A percentile compares a stretch with the other conserved stretches of the same genome.
phyloP scores from a whole-genome alignment of 345 rosid genomes.

The Salix suchowensis region DNA sequence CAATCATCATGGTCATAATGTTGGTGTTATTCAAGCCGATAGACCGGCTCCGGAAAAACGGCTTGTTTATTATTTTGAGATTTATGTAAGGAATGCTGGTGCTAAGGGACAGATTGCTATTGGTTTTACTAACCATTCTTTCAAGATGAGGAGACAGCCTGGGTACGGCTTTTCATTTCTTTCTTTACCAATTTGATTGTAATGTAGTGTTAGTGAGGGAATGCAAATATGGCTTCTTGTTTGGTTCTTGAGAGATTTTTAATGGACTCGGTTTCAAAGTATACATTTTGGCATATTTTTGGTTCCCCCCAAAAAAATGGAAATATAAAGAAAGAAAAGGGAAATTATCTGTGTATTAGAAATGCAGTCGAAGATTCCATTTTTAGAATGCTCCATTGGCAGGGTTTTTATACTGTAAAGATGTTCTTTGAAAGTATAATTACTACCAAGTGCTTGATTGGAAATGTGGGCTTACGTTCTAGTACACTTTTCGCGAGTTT shows the following conservation, averaged over 20 bases:
- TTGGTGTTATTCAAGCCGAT: constrained; percentile 82
- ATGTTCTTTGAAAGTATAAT: background rate
- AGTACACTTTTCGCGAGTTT: background rate
- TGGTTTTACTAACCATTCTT: constrained; percentile 72
- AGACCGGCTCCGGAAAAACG: constrained; percentile 74
- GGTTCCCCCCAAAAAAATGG: background rate
- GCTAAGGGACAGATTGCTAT: constrained; percentile 70
- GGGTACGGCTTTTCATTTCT: constrained; percentile 36
- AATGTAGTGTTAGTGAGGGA: background rate
- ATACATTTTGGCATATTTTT: background rate
- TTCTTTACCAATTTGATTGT: background rate
- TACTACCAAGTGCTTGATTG: background rate
- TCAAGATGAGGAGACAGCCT: constrained; percentile 89
- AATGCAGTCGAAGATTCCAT: too few species aligned
- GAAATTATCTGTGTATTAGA: too few species aligned
- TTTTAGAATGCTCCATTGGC: too few species aligned
- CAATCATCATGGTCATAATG: constrained; percentile 72
- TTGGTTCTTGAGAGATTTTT: background rate
- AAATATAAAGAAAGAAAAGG: background rate
- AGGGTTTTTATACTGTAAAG: background rate
- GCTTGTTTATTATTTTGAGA: constrained; percentile 86
- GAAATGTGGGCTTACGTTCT: background rate
- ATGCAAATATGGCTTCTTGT: background rate
- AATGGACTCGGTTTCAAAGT: background rate
- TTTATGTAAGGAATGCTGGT: constrained; percentile 71